Percentiles rank a stretch among this genome's conserved stretches.
These are phyloP conservation scores for Vitis rupestris DNA, from an alignment of 164 flowering plant genomes.

Conservation along the genomic window DNA sequence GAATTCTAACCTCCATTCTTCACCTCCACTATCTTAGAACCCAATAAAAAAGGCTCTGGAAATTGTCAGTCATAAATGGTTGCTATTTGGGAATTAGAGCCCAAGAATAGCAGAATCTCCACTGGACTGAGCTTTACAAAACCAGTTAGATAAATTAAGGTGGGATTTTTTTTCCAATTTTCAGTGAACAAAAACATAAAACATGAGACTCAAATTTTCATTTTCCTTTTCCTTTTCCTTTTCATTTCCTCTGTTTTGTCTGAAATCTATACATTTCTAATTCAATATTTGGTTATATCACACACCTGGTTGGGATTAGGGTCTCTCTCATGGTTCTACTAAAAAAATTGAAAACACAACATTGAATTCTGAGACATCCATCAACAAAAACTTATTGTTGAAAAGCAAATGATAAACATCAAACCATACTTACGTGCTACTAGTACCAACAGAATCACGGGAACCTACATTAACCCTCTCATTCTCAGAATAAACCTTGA, in stretches of 20 bases:
- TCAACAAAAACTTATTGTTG: background rate
- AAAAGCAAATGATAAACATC: background rate
- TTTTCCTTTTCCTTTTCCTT: background rate
- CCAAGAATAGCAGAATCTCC: too few relatives aligned
- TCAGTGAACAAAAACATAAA: background rate
- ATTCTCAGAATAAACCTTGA: constrained; percentile 45
- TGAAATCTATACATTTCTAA: background rate
- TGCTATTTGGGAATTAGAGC: too few relatives aligned
- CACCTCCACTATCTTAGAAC: too few relatives aligned
- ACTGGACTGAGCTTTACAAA: background rate
- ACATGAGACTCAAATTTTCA: background rate
- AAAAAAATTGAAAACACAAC: background rate
- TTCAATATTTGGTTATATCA: background rate
- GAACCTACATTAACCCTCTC: constrained; percentile 15
- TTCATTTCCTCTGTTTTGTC: too few relatives aligned
- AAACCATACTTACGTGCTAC: constrained; percentile 17
- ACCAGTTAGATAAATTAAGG: background rate
- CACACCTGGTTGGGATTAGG: constrained; percentile 11
- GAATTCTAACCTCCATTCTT: too few relatives aligned
- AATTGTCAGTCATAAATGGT: background rate
- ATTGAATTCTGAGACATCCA: background rate
- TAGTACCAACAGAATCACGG: constrained; percentile 9
- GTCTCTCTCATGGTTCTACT: constrained; percentile 12
- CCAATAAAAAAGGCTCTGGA: too few relatives aligned
- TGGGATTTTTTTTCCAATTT: too few relatives aligned